Conservation (phyloP, 495 filamentous ascomycete genomes). For the Pyrenopolyporus hunteri region DNA sequence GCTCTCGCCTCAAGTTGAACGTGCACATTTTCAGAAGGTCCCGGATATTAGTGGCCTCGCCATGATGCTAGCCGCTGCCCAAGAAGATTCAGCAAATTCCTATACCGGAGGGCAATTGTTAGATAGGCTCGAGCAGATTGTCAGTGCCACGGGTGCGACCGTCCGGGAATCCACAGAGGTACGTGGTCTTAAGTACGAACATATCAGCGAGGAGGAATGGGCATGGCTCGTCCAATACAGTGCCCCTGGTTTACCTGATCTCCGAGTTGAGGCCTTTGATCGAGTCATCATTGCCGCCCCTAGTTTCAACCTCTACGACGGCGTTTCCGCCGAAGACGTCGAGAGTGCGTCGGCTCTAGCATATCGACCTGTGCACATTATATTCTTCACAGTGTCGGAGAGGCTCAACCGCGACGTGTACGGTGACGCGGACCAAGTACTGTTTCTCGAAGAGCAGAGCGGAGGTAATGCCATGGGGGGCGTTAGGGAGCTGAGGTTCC, state of each 20-base stretch:
- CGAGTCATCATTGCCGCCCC: slow-evolving; percentile 36
- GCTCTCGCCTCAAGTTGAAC: slow-evolving; percentile 59
- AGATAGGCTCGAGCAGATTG: slow-evolving; percentile 31
- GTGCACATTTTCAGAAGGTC: slow-evolving; percentile 46
- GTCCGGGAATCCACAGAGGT: slow-evolving; percentile 31
- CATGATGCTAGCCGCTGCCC: slow-evolving; percentile 25
- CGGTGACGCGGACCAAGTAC: slow-evolving; percentile 23
- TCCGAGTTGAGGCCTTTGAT: slow-evolving; percentile 31
- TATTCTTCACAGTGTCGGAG: slow-evolving; percentile 31
- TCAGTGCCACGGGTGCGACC: background rate
- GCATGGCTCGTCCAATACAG: slow-evolving; percentile 33
- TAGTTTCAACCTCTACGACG: slow-evolving; percentile 16
- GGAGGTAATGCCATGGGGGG: slow-evolving; percentile 8
- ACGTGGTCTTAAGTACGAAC: slow-evolving; percentile 11
- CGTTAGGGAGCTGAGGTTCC: slow-evolving; percentile 29
- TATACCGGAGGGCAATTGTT: slow-evolving; percentile 34
- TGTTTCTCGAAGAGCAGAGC: slow-evolving; percentile 27
- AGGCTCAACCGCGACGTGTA: slow-evolving; percentile 17
- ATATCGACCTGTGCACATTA: slow-evolving; percentile 24
- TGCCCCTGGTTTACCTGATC: background rate
- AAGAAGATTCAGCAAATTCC: slow-evolving; percentile 32
- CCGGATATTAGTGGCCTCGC: slow-evolving; percentile 20
- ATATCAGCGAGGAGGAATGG: slow-evolving; percentile 8
- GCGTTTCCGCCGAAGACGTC: slow-evolving; percentile 18
- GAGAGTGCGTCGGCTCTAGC: slow-evolving; percentile 14